Percentiles rank a stretch among this genome's conserved stretches.
Conservation (phyloP, 1,284 basidiomycete genomes). For the Phenoliferia sp. region DNA sequence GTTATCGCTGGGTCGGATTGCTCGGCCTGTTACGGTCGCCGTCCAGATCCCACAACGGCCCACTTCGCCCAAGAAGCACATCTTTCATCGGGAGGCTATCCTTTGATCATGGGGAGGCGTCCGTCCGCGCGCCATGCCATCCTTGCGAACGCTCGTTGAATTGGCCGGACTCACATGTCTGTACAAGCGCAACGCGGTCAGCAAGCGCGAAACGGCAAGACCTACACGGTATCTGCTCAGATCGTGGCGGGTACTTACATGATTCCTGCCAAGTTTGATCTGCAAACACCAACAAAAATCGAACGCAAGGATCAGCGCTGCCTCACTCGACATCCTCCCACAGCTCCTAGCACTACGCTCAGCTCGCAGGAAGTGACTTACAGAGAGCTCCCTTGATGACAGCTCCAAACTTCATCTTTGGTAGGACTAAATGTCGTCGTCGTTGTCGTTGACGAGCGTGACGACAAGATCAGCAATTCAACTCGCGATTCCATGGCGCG, state of each 20-base stretch:
- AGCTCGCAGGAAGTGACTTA: neutral
- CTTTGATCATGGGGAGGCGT: too few species aligned
- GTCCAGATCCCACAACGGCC: too few species aligned
- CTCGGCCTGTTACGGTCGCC: too few species aligned
- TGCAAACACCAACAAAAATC: neutral
- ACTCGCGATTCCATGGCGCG: too few species aligned
- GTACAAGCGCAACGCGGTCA: neutral
- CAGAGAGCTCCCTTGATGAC: slow-evolving; percentile 33
- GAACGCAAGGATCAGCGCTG: neutral
- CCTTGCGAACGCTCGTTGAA: too few species aligned
- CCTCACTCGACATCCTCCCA: neutral
- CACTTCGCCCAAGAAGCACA: too few species aligned
- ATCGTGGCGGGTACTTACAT: neutral
- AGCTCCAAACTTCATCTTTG: slow-evolving; percentile 22
- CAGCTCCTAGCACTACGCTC: neutral
- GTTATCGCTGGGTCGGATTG: too few species aligned
- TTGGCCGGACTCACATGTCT: slow-evolving; percentile 3
- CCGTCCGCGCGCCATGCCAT: too few species aligned
- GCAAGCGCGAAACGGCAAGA: neutral
- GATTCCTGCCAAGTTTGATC: neutral
- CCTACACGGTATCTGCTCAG: neutral
- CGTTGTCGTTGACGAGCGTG: neutral
- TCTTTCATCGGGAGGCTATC: too few species aligned
- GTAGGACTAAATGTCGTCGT: neutral
- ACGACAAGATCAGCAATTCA: too few species aligned